A percentile compares a stretch with the other conserved stretches of the same genome.
Conservation (phyloP, 805 yeast species). For the Metschnikowia reukaufii region DNA sequence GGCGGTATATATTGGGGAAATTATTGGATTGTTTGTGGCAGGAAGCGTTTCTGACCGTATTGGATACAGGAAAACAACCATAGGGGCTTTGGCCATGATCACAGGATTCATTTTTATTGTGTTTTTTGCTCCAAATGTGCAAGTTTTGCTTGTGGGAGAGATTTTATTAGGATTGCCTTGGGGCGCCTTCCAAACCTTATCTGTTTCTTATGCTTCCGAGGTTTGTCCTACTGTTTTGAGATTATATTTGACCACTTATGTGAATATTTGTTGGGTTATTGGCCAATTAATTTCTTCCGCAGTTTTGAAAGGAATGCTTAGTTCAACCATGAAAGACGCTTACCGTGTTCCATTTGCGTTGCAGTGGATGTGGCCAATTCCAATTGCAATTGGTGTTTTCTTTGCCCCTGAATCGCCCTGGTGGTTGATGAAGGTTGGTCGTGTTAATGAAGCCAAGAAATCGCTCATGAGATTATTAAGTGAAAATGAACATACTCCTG, state of each 20-base stretch:
- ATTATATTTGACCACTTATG: conserved; percentile 40
- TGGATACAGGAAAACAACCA: conserved; percentile 46
- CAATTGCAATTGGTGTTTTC: conserved; percentile 34
- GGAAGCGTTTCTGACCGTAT: conserved; percentile 45
- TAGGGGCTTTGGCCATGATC: conserved; percentile 27
- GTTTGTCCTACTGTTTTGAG: conserved; percentile 43
- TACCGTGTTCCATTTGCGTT: conserved; percentile 42
- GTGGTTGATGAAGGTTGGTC: conserved; percentile 42
- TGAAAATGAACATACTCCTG: conserved; percentile 31
- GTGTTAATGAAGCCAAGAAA: conserved; percentile 31
- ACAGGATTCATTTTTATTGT: conserved; percentile 40
- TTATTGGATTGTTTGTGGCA: conserved; percentile 46
- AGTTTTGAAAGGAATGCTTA: conserved; percentile 36
- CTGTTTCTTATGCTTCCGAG: conserved; percentile 45
- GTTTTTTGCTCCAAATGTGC: conserved; percentile 38
- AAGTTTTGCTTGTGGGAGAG: conserved; percentile 42
- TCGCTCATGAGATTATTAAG: conserved; percentile 27
- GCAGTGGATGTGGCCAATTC: conserved; percentile 42
- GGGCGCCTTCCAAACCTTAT: conserved; percentile 43
- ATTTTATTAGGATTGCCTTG: conserved; percentile 42
- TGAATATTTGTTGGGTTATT: conserved; percentile 38
- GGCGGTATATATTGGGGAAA: conserved; percentile 30
- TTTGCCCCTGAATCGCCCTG: conserved; percentile 51
- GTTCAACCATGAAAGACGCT: conserved; percentile 28
- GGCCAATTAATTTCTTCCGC: conserved; percentile 45